These are phyloP conservation scores for Ustilago tritici DNA, from an alignment of 1,284 basidiomycete species.

Conservation along the genomic window DNA sequence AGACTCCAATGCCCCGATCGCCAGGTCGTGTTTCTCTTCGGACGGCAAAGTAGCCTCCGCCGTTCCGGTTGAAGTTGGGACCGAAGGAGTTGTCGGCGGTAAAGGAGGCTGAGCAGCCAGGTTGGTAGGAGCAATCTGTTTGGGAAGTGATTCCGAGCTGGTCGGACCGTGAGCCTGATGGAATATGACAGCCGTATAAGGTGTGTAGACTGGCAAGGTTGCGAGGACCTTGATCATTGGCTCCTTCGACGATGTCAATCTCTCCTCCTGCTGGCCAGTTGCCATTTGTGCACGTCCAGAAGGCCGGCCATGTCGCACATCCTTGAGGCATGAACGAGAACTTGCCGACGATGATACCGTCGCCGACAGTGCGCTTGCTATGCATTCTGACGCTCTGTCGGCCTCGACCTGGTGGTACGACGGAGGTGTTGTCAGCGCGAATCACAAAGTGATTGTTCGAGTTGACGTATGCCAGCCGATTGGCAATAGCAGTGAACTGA, in stretches of 20 bases:
- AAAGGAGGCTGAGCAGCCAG: slow-evolving; percentile 56
- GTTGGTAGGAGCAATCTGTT: slow-evolving; percentile 56
- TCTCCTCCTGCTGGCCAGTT: slow-evolving; percentile 60
- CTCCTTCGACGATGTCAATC: slow-evolving; percentile 61
- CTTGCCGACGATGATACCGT: slow-evolving; percentile 52
- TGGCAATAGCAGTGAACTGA: slow-evolving; percentile 26
- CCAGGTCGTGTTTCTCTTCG: slow-evolving; percentile 51
- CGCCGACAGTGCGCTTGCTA: slow-evolving; percentile 42
- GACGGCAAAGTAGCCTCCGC: slow-evolving; percentile 59
- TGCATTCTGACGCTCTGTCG: slow-evolving; percentile 50
- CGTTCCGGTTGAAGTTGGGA: slow-evolving; percentile 46
- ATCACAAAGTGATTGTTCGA: slow-evolving; percentile 42
- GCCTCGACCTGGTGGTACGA: slow-evolving; percentile 22
- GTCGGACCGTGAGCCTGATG: slow-evolving; percentile 13
- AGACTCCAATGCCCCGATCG: slow-evolving; percentile 51
- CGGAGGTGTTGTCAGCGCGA: slow-evolving; percentile 45
- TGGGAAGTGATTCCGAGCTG: slow-evolving; percentile 35
- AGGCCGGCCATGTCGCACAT: slow-evolving; percentile 64
- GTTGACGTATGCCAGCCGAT: slow-evolving; percentile 42
- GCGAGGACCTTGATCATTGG: slow-evolving; percentile 51
- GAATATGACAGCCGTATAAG: slow-evolving; percentile 40
- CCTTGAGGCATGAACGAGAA: slow-evolving; percentile 49
- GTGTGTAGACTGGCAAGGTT: slow-evolving; percentile 59
- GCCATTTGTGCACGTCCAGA: slow-evolving; percentile 56
- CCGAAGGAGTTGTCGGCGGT: slow-evolving; percentile 42